Evolutionary conservation across 2,329 filamentous ascomycete species (phyloP).

Genomic region (Arachnopeziza araneosa): DNA sequence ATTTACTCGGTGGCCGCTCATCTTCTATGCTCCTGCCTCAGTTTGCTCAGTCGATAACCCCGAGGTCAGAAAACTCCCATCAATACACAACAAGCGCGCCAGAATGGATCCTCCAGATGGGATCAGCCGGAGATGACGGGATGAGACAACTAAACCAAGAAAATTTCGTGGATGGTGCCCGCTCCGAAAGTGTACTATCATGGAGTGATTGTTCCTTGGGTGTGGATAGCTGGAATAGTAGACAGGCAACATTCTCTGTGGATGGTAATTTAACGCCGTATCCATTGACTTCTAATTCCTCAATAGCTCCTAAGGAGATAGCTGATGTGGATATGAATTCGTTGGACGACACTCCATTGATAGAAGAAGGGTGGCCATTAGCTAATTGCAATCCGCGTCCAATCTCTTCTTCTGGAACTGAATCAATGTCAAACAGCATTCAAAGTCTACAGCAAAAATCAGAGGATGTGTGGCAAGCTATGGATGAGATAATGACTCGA

Average conservation of each 20-base stretch:
- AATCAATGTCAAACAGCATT: conserved; percentile 22
- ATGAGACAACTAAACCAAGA: background rate
- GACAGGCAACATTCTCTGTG: background rate
- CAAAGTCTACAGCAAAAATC: conserved; percentile 46
- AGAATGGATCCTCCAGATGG: background rate
- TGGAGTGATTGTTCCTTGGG: background rate
- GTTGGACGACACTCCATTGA: conserved; percentile 34
- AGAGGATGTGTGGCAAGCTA: conserved; percentile 10
- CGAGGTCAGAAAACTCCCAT: background rate
- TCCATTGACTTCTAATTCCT: background rate
- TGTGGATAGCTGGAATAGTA: background rate
- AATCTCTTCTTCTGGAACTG: conserved; percentile 39
- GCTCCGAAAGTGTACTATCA: background rate
- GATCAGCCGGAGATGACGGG: too few species aligned
- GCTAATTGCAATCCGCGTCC: conserved; percentile 44
- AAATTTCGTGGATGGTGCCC: background rate
- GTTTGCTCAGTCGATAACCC: background rate
- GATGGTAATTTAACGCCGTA: background rate
- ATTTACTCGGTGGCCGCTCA: background rate
- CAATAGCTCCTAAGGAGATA: conserved; percentile 1
- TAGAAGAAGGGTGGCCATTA: conserved; percentile 46
- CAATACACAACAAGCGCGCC: background rate
- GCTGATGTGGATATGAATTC: background rate
- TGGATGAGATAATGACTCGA: background rate
- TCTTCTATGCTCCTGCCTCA: background rate